Percentiles rank a stretch among this genome's conserved stretches.
These are phyloP conservation scores for Aureobasidium uvarum DNA, from an alignment of 2,329 filamentous ascomycete genomes.

Conservation along the genomic window DNA sequence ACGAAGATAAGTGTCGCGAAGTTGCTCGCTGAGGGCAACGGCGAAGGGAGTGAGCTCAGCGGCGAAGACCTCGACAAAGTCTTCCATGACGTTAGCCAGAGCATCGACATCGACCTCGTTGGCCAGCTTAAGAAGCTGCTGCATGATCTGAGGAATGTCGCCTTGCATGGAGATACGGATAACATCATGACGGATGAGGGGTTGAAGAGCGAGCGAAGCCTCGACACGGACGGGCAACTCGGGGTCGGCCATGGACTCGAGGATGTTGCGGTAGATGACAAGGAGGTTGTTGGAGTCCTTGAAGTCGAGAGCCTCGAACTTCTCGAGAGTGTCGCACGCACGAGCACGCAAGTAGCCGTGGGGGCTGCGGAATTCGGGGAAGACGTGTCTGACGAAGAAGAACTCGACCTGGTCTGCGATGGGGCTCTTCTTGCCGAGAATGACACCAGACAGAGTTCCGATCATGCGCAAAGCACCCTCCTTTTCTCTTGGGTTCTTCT, in stretches of 20 bases:
- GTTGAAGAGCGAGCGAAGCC: slow-evolving; percentile 88
- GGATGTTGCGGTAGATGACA: slow-evolving; percentile 92
- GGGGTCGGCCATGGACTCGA: slow-evolving; percentile 95
- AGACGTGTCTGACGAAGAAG: slow-evolving; percentile 97
- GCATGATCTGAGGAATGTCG: slow-evolving; percentile 99
- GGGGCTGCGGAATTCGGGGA: slow-evolving; percentile 91
- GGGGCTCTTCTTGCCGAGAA: slow-evolving; percentile 96
- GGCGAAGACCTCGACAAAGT: slow-evolving; percentile 99
- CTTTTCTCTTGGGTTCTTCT: slow-evolving; percentile 94
- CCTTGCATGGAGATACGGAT: slow-evolving; percentile 95
- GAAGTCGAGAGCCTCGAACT: slow-evolving; percentile 96
- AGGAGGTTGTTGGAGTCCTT: slow-evolving; percentile 94
- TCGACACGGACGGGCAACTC: slow-evolving; percentile 92
- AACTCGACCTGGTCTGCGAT: slow-evolving; percentile 98
- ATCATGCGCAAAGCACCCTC: slow-evolving; percentile 97
- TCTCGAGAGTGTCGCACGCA: slow-evolving; percentile 95
- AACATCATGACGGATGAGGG: slow-evolving; percentile 90
- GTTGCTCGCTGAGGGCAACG: slow-evolving; percentile 90
- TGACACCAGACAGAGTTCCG: slow-evolving; percentile 87
- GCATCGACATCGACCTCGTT: slow-evolving; percentile 98
- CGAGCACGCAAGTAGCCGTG: slow-evolving; percentile 91
- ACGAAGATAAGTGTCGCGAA: slow-evolving; percentile 91
- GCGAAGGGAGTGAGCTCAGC: slow-evolving; percentile 94
- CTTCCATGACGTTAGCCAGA: slow-evolving; percentile 97
- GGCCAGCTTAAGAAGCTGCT: slow-evolving; percentile 91